Conservation (phyloP, 192 early-diverging fungal species). For the Diversispora epigaea region DNA sequence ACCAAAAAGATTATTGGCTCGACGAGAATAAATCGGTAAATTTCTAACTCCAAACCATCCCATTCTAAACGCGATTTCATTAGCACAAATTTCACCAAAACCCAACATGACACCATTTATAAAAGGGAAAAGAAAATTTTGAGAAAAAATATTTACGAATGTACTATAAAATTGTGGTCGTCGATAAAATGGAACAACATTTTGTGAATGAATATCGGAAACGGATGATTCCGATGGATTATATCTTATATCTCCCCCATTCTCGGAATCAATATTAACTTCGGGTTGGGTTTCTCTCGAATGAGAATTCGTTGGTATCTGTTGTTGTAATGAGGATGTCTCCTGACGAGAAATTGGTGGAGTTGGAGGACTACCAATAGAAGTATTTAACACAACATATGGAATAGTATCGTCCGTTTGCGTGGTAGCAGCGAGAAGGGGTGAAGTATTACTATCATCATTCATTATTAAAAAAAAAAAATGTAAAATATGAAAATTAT, state of each 20-base stretch:
- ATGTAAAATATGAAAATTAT: no score
- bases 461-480: no score
- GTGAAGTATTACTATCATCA: neutral
- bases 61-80: slow-evolving; percentile 71
- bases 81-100: slow-evolving; percentile 81
- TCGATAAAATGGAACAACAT: slow-evolving; percentile 16
- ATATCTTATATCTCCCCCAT: neutral
- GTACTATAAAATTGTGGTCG: slow-evolving; percentile 31
- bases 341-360: neutral
- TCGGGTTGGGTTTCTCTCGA: neutral
- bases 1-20: neutral
- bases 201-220: neutral
- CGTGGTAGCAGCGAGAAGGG: slow-evolving; percentile 20
- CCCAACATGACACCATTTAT: slow-evolving; percentile 66
- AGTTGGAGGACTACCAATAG: slow-evolving; percentile 5
- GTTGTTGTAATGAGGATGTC: neutral
- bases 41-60: slow-evolving; percentile 55
- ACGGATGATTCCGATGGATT: no score
- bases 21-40: slow-evolving; percentile 31
- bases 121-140: slow-evolving; percentile 60
- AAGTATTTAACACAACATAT: slow-evolving; percentile 23
- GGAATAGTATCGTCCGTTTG: neutral
- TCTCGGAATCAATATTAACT: neutral
- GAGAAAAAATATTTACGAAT: slow-evolving; percentile 47
- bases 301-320: no score